Conservation (phyloP, 2,329 filamentous ascomycete genomes). For the Orbilia oligospora region DNA sequence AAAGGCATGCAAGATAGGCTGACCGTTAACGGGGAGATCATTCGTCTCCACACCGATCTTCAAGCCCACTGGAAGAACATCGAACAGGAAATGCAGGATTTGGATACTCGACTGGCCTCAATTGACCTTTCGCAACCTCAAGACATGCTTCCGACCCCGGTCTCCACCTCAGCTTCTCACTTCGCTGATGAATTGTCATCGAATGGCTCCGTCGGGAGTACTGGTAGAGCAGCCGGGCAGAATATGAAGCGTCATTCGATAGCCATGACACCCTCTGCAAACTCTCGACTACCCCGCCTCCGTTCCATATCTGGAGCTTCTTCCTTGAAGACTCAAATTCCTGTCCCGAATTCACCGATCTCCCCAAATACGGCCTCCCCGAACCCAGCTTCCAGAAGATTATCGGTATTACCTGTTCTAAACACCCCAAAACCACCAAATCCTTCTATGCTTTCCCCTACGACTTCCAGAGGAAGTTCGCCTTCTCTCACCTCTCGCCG, state of each 20-base stretch:
- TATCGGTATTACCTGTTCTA: conserved; percentile 58
- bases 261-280: conserved; percentile 27
- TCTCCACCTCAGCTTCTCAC: conserved; percentile 67
- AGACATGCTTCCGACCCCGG: conserved; percentile 69
- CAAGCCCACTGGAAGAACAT: conserved; percentile 84
- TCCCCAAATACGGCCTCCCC: conserved; percentile 33
- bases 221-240: conserved; percentile 12
- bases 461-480: conserved; percentile 49
- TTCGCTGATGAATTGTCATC: conserved; percentile 49
- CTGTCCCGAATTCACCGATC: conserved; percentile 16
- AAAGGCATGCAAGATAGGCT: conserved; percentile 95
- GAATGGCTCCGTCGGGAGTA: conserved; percentile 35
- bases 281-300: conserved; percentile 46
- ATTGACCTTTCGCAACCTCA: conserved; percentile 51
- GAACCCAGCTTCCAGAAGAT: conserved; percentile 33
- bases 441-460: conserved; percentile 42
- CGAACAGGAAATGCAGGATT: conserved; percentile 81
- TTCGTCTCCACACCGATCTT: conserved; percentile 87
- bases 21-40: conserved; percentile 94
- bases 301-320: conserved; percentile 68
- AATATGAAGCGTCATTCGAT: conserved; percentile 47
- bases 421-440: conserved; percentile 54
- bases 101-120: conserved; percentile 78
- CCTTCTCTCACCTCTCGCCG: conserved; percentile 45
- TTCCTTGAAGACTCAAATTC: conserved; percentile 67